These are phyloP conservation scores for Scenedesmus sp. DNA, from an alignment of 163 green algal genomes.

Conservation along the genomic window DNA sequence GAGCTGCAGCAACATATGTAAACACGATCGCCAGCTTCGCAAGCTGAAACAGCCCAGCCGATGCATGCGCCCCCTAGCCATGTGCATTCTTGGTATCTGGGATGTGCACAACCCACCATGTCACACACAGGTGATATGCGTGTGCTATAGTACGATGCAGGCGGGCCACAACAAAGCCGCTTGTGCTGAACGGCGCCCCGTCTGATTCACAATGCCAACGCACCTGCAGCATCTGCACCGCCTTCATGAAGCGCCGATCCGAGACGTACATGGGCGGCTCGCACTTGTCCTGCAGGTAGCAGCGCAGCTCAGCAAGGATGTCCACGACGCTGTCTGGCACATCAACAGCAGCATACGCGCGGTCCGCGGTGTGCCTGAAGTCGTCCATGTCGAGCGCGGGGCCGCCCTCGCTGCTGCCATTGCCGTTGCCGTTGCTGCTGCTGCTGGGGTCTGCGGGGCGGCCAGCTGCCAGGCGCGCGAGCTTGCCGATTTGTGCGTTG, in stretches of 20 bases:
- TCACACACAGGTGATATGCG: too few relatives aligned
- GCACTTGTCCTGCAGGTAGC: slow-evolving; percentile 78
- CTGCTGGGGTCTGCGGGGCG: slow-evolving; percentile 30
- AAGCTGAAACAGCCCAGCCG: too few relatives aligned
- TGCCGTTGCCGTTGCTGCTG: slow-evolving; percentile 47
- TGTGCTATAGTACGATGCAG: too few relatives aligned
- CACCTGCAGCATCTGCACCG: slow-evolving; percentile 70
- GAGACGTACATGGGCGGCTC: slow-evolving; percentile 78
- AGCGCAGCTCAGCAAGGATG: slow-evolving; percentile 74
- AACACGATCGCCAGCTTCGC: too few relatives aligned
- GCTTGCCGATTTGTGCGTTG: slow-evolving; percentile 56
- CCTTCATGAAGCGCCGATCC: slow-evolving; percentile 76
- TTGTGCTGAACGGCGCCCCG: too few relatives aligned
- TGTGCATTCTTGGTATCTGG: too few relatives aligned
- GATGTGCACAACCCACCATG: too few relatives aligned
- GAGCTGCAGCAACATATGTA: background rate
- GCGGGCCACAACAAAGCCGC: too few relatives aligned
- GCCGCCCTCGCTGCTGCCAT: background rate
- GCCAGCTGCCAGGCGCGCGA: slow-evolving; percentile 58
- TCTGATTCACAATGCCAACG: background rate
- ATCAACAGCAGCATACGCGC: slow-evolving; percentile 60
- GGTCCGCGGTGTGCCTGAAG: slow-evolving; percentile 65
- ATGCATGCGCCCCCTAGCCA: too few relatives aligned
- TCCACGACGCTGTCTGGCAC: slow-evolving; percentile 76
- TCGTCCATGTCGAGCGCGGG: slow-evolving; percentile 67